Evolutionary conservation across 371 early-diverging fungal genomes (phyloP), one percentile per base, ranked within the genome.

Genomic region (Rhizomucor miehei): DNA sequence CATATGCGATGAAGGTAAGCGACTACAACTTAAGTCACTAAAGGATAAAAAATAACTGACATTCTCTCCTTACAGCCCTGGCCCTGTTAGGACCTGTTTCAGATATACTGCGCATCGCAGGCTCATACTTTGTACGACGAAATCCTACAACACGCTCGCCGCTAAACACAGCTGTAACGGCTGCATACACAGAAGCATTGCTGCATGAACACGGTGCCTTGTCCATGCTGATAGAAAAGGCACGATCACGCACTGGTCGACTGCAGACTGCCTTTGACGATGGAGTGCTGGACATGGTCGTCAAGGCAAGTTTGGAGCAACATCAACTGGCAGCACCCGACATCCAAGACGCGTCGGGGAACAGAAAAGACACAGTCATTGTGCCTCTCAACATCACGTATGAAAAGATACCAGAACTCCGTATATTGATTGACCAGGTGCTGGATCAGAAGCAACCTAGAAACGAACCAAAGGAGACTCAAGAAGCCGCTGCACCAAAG

Each of bases 381-480:
- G 67, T 78, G 1, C 79, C 79, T 4, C 52, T 78, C 35, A 67
- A 78, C 24, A 73, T 78, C 35, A 78, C 67, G 1, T 75, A 75
- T 46, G 79, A 78, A 48, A 72, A 72, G 44, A 68, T 78, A 12
- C 79, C 79, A 0, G 79, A 75, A 45, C 57, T 78, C n/a, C 61
- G 67, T 19, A 58, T 61, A 3, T 41, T 78, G 25, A 67, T 74
- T 9, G 73, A 78, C 48, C 75, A 78, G 50, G 73, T 78, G 3
- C 62, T 78, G 13, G 79, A 75, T 54, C 79, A 78, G 49, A 69
- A 72, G 29, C 67, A 69, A 19, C 69, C 56, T 16, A 25, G 21
- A 50, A 51, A 37, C 25, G 44, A 35, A 37, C n/a, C 16, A 29
- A 51, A 24, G 45, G 17, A 47, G 20, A 29, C 1, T 21, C 51